Conservation (phyloP, 805 yeast species). For the Spathaspora sp. region DNA sequence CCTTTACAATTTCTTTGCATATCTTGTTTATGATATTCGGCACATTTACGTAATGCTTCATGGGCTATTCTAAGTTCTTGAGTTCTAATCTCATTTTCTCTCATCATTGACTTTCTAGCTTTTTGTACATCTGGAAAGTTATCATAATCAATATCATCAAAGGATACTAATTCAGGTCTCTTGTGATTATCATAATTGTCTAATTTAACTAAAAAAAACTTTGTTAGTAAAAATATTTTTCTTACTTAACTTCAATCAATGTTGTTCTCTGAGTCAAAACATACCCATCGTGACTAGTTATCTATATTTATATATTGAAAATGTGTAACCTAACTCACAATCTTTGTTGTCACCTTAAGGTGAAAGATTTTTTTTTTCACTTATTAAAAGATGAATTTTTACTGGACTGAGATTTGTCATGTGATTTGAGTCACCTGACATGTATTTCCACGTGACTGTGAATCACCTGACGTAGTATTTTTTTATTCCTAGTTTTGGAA, state of each 20-base stretch:
- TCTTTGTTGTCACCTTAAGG: not conserved
- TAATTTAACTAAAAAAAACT: constrained; percentile 16
- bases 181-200: constrained; percentile 39
- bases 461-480: not conserved
- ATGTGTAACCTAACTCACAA: not conserved
- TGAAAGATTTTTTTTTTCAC: constrained; percentile 3
- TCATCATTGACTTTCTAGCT: constrained; percentile 74
- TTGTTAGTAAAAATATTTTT: constrained; percentile 4
- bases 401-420: constrained; percentile 19
- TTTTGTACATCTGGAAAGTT: constrained; percentile 57
- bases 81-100: constrained; percentile 77
- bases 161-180: constrained; percentile 72
- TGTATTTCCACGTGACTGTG: constrained; percentile 11
- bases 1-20: constrained; percentile 74
- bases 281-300: not conserved
- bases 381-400: constrained; percentile 27
- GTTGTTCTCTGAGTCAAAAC: not conserved
- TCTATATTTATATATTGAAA: not conserved
- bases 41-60: constrained; percentile 74
- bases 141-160: constrained; percentile 77
- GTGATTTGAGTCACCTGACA: constrained; percentile 9
- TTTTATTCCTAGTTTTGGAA: not conserved
- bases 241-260: not conserved
- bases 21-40: constrained; percentile 50
- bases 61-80: constrained; percentile 65